Percentiles rank a stretch among this genome's conserved stretches.
Evolutionary conservation across 2,329 filamentous ascomycete species (phyloP).

Genomic region (Trichoderma sp.): DNA sequence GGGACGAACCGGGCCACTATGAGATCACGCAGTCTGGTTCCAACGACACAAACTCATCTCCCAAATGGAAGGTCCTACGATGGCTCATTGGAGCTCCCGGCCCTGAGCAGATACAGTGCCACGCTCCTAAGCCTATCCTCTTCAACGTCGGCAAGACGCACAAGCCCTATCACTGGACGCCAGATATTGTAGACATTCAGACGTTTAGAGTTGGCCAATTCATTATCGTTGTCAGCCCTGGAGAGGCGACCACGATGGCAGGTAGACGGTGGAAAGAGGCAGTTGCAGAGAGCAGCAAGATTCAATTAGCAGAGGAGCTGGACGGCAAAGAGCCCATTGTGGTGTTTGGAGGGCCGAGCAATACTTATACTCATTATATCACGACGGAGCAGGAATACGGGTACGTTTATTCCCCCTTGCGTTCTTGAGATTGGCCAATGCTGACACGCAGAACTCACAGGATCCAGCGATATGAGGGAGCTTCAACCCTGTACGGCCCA

Average conservation of each 20-base stretch:
- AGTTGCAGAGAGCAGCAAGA: constrained; percentile 51
- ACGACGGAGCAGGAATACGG: constrained; percentile 64
- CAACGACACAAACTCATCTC: constrained; percentile 65
- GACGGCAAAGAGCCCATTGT: constrained; percentile 58
- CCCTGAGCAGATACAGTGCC: constrained; percentile 68
- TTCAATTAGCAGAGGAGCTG: constrained; percentile 42
- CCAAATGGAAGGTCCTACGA: constrained; percentile 74
- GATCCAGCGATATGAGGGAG: constrained; percentile 87
- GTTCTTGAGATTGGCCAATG: neutral
- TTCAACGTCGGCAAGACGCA: constrained; percentile 79
- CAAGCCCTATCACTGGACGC: constrained; percentile 77
- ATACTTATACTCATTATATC: constrained; percentile 82
- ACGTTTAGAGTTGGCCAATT: constrained; percentile 79
- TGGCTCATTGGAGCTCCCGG: constrained; percentile 68
- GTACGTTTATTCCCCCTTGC: constrained; percentile 27
- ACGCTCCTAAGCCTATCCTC: constrained; percentile 77
- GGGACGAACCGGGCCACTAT: constrained; percentile 82
- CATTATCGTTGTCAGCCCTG: constrained; percentile 79
- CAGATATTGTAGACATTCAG: constrained; percentile 88
- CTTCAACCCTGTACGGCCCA: constrained; percentile 81
- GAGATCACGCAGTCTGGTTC: constrained; percentile 86
- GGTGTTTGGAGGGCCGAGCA: constrained; percentile 81
- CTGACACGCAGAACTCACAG: constrained; percentile 35
- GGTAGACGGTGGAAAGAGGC: constrained; percentile 81
- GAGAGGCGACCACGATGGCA: constrained; percentile 89